Evolutionary conservation across 2,329 filamentous ascomycete genomes (phyloP), one percentile per base, ranked within the genome.

Genomic region (Triangularia verruculosa): DNA sequence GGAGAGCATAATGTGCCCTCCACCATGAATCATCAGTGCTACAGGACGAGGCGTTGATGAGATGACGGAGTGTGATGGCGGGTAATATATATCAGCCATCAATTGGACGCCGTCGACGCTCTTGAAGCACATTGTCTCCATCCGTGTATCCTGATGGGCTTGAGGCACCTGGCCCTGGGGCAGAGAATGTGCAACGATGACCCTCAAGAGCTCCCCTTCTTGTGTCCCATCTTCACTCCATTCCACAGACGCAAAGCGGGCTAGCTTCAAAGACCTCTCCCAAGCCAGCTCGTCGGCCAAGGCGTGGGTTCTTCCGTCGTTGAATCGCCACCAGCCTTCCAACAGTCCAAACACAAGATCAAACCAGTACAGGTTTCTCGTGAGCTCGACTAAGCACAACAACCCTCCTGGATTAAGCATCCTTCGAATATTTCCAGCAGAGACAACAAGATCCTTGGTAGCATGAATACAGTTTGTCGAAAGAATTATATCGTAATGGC

Each of bases 21-120:
- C 79, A 2, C 78, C 79, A 57, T 82, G 79, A 15, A 81, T 76
- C 76, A 81, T 78, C 1, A 81, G 64, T 5, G 63, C 63, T 61
- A 66, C 43, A 6, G 64, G 61, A 57, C 34, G 34, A 64, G 61
- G 17, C 4, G 24, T 47, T 61, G 9, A n/a, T 15, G 34, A 39
- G 13, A 4, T 39, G 34, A 9, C 4, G 13, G 34, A 39, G 9
- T 17, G 4, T n/a, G 34, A 25, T 7, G 63, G 43, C 4, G 75
- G 75, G 24, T 72, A 74, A 67, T 76, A 76, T 1, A 77, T 65
- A 64, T 77, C 75, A 4, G 74, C 75, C 1, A 72, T 56, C 17
- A 73, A 67, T 17, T 61, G 25, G 13, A 67, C 22, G 22, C 54
- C 52, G 13, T 62, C 70, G 3, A 70, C 57, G 6, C 63, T 60